Conservation (phyloP, 345 rosid genomes). For the Ceriops zippeliana region DNA sequence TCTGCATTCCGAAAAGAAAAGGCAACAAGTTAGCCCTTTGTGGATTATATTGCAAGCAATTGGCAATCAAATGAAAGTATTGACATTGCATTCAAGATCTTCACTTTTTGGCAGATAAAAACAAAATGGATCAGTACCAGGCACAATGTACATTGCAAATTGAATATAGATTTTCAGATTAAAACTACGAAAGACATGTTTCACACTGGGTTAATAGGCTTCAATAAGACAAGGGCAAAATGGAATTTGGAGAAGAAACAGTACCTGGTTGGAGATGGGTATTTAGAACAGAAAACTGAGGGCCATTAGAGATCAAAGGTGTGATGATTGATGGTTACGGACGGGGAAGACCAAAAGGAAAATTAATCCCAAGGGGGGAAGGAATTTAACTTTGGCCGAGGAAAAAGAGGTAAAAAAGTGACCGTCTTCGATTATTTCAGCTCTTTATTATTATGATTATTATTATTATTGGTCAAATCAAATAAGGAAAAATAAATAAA, state of each 20-base stretch:
- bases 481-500: too few species aligned
- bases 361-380: neutral
- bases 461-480: too few species aligned
- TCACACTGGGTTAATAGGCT: neutral
- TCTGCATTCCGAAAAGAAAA: neutral
- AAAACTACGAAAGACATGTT: neutral
- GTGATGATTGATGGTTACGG: neutral
- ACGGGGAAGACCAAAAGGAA: neutral
- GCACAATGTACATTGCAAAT: neutral
- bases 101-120: neutral
- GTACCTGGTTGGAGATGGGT: slow-evolving; percentile 20
- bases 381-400: neutral
- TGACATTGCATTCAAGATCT: slow-evolving; percentile 7
- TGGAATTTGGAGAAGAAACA: neutral
- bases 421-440: slow-evolving; percentile 16
- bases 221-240: neutral
- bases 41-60: neutral
- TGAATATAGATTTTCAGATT: neutral
- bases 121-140: neutral
- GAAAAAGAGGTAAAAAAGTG: slow-evolving; percentile 17
- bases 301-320: slow-evolving; percentile 1
- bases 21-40: neutral
- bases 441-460: too few species aligned
- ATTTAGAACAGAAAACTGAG: slow-evolving; percentile 1
- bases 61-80: neutral